Evolutionary conservation across 768 basidiomycete genomes (phyloP).

Genomic region (Basidioascus undulatus): DNA sequence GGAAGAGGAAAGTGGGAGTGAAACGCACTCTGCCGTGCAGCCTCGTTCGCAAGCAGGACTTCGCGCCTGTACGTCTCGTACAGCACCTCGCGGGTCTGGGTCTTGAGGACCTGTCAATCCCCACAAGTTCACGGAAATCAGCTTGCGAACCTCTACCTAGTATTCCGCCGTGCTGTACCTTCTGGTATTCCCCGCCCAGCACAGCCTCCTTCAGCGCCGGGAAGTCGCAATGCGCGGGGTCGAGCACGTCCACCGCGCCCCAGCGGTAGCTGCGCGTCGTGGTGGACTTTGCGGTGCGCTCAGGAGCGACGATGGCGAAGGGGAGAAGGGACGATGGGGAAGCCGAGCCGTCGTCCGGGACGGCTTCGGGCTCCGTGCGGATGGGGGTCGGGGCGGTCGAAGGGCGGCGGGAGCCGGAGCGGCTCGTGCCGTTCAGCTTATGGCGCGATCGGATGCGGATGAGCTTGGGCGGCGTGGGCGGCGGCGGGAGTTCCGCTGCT

Average conservation of each 20-base stretch:
- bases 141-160: not conserved
- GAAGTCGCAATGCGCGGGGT: slow-evolving; percentile 71
- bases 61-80: slow-evolving; percentile 86
- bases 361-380: too few relatives aligned
- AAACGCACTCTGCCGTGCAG: too few relatives aligned
- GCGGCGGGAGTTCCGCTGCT: too few relatives aligned
- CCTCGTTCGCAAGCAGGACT: slow-evolving; percentile 63
- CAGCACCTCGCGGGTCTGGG: slow-evolving; percentile 60
- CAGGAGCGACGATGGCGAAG: slow-evolving; percentile 7
- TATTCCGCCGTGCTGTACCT: slow-evolving; percentile 14
- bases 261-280: slow-evolving; percentile 62
- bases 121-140: not conserved
- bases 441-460: too few relatives aligned
- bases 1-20: too few relatives aligned
- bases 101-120: slow-evolving; percentile 40
- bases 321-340: too few relatives aligned
- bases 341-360: too few relatives aligned
- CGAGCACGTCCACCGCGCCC: slow-evolving; percentile 67
- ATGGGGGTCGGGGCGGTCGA: too few relatives aligned
- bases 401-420: too few relatives aligned
- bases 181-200: slow-evolving; percentile 64
- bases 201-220: slow-evolving; percentile 60
- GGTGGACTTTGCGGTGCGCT: not conserved
- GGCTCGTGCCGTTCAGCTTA: too few relatives aligned
- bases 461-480: too few relatives aligned